Percentiles rank a stretch among this genome's conserved stretches.
Evolutionary conservation across 2,329 filamentous ascomycete genomes (phyloP).

Genomic region (Neophaeococcomyces mojaviensis): DNA sequence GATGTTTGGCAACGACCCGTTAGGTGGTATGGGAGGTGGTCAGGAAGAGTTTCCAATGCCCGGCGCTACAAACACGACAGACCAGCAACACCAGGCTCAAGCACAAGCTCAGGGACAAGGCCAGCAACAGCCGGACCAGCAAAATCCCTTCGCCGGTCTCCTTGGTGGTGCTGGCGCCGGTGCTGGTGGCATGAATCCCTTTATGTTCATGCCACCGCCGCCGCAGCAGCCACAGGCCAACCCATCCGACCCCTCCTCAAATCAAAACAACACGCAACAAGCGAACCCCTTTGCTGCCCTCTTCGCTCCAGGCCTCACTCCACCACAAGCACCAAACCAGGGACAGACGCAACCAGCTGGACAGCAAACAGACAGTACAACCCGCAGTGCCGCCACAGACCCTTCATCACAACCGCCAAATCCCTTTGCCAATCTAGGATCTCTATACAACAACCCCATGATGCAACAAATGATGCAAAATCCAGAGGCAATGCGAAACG

Average conservation of each 20-base stretch:
- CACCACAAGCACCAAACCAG: slow-evolving; percentile 9
- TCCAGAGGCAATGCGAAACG: slow-evolving; percentile 50
- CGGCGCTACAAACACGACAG: slow-evolving; percentile 74
- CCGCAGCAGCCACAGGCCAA: slow-evolving; percentile 1
- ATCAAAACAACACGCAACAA: slow-evolving; percentile 28
- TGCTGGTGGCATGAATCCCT: slow-evolving; percentile 25
- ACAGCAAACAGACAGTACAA: slow-evolving; percentile 16
- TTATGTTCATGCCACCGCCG: slow-evolving; percentile 13
- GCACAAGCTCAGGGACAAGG: slow-evolving; percentile 23
- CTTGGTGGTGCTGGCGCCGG: slow-evolving; percentile 26
- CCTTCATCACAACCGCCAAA: slow-evolving; percentile 35
- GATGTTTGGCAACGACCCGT: slow-evolving; percentile 42
- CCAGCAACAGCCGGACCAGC: slow-evolving; percentile 21
- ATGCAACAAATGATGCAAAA: slow-evolving; percentile 41
- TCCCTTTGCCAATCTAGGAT: slow-evolving; percentile 34
- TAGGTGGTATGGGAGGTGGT: slow-evolving; percentile 45
- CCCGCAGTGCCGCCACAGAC: slow-evolving; percentile 19
- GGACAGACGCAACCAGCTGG: slow-evolving; percentile 4
- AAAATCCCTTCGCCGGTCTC: slow-evolving; percentile 3
- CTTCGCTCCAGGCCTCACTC: slow-evolving; percentile 44
- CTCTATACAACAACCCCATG: slow-evolving; percentile 42
- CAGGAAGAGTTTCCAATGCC: slow-evolving; percentile 71
- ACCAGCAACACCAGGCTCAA: slow-evolving; percentile 36
- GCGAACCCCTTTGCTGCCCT: slow-evolving; percentile 64
- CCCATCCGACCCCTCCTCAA: slow-evolving; percentile 18